Conservation (phyloP, 768 basidiomycete genomes). For the Trametes punicea region DNA sequence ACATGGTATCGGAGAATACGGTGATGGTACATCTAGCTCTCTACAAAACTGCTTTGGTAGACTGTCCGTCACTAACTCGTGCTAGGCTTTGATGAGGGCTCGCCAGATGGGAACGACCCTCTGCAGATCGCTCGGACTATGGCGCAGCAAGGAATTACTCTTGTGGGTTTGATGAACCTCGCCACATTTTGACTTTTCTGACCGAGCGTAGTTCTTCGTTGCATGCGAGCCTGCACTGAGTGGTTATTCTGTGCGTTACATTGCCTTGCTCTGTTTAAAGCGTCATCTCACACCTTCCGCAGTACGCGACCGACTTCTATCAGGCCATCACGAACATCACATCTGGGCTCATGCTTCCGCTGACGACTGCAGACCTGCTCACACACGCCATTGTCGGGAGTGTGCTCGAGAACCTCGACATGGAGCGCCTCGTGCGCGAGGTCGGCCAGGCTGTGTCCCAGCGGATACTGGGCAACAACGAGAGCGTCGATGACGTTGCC, state of each 20-base stretch:
- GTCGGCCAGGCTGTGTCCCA: conserved; percentile 92
- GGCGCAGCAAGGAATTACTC: conserved; percentile 86
- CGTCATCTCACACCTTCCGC: conserved; percentile 18
- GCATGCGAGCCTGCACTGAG: conserved; percentile 96
- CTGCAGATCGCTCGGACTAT: conserved; percentile 82
- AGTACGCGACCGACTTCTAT: conserved; percentile 94
- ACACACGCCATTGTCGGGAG: conserved; percentile 96
- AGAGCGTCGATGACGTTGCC: conserved; percentile 96
- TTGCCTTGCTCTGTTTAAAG: not conserved
- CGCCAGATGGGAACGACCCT: conserved; percentile 92
- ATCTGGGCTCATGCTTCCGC: conserved; percentile 92
- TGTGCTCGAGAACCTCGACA: conserved; percentile 95
- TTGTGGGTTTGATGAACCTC: conserved; percentile 47
- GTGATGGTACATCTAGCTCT: conserved; percentile 65
- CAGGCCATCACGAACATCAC: conserved; percentile 90
- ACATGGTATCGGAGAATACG: conserved; percentile 96
- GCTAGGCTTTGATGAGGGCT: conserved; percentile 87
- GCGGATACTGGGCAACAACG: conserved; percentile 87
- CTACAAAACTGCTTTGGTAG: conserved; percentile 6
- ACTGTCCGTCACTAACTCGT: conserved; percentile 5
- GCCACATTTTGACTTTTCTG: conserved; percentile 8
- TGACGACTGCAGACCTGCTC: conserved; percentile 92
- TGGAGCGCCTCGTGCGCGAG: conserved; percentile 94
- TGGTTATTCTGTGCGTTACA: conserved; percentile 72
- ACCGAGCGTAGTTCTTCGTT: conserved; percentile 79